Conservation (phyloP, 345 rosid genomes). For the Streptanthus diversifolius region DNA sequence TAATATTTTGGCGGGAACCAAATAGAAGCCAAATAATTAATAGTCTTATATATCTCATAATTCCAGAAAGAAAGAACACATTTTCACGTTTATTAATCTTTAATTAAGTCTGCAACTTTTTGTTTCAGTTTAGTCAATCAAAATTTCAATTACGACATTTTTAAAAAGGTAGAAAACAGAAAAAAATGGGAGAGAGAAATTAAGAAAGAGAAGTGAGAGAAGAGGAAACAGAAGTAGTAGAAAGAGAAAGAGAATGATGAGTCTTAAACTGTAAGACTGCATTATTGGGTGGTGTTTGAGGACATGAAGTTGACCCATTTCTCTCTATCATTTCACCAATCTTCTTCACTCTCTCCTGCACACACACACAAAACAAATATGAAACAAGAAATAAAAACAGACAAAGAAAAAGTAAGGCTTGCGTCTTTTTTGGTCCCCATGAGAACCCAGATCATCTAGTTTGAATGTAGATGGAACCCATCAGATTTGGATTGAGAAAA, state of each 20-base stretch:
- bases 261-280: constrained; percentile 17
- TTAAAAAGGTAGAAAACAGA: not conserved
- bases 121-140: not conserved
- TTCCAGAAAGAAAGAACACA: not conserved
- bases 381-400: not conserved
- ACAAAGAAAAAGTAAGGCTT: not conserved
- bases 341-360: constrained; percentile 38
- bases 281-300: constrained; percentile 22
- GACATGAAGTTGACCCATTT: constrained; percentile 11
- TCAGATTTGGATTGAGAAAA: constrained; percentile 15
- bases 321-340: constrained; percentile 35
- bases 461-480: constrained; percentile 25
- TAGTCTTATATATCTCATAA: not conserved
- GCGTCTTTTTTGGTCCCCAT: constrained; percentile 15
- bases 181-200: not conserved
- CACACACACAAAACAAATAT: constrained; percentile 13
- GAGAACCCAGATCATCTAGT: constrained; percentile 20
- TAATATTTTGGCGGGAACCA: constrained; percentile 37
- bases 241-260: constrained; percentile 8
- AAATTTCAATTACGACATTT: not conserved
- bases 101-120: not conserved
- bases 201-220: constrained; percentile 30
- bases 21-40: not conserved
- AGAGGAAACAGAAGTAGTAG: constrained; percentile 30
- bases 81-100: not conserved